Base-by-base conservation (phyloP, 129 eudicot genomes). In the Oenanthe sinensis region DNA sequence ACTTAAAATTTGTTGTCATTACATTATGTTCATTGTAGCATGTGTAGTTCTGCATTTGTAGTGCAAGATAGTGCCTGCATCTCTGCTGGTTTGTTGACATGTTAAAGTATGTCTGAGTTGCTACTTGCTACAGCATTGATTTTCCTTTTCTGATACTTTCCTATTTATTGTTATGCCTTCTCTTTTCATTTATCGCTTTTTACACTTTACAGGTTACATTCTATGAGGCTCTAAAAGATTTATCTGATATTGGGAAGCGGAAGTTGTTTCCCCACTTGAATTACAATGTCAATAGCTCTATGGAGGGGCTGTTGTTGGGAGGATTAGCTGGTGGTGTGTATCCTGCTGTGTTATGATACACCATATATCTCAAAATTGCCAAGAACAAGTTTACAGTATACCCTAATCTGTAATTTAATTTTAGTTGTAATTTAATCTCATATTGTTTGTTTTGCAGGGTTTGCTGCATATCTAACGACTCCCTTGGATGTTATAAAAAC, bases 401-500 rank as follows among this genome's bases (percentile, higher is more conserved):
- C 50, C 62, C 72, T 78, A 45, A 76, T 71, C 26, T 37, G 22
- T 48, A 54, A 75, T 46, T 26, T 13, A 24, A 33, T 47, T 33
- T 50, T 75, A 26, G 76, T 75, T 20, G 55, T 5, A 52, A 75
- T 28, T 47, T 47, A 76, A 69, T 26, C 30, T 73, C 37, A 80
- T 74, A 11, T 68, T 47, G 55, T 78, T 82, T 85, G 73, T 71
- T 9, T 82, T 84, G 63, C 90, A 93, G 98, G 98, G 85, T 81
- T 88, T 69, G 88, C 97, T 80, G 97, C 98, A 52, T 93, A 91
- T 82, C 90, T 91, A 69, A 93, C 98, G 33, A 93, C 98, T 81
- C 98, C 98, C n/a, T 83, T 93, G 83, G 98, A 93, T 88, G 98
- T 93, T 73, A 88, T 93, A 78, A 93, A 93, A 86, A 93, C 98